Evolutionary conservation across 2,329 filamentous ascomycete genomes (phyloP), one percentile per base, ranked within the genome.

Genomic region (Xylaria sp.): DNA sequence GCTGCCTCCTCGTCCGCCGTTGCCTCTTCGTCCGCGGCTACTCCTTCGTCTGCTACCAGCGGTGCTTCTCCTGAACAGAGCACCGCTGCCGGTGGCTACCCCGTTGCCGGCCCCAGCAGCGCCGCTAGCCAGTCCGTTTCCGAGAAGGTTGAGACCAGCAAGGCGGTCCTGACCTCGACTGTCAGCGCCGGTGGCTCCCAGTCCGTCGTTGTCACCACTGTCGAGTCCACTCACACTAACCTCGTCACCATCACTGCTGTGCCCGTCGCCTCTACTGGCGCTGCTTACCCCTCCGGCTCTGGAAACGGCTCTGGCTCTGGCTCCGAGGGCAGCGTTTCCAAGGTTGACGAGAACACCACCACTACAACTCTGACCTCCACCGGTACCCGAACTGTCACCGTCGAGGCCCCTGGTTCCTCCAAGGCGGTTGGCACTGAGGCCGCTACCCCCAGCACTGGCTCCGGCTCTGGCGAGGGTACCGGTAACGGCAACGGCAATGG

Each of bases 321-420:
- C 37, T 39, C 29, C 13, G 40, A 20, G 37, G 50, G 29, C 40
- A 47, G 26, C 22, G 62, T 50, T 39, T 48, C 40, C 44, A 58
- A 57, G 48, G 56, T n/a, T n/a, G n/a, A 56, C 5, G 59, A 61
- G 20, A 55, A 50, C 29, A 69, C 68, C 41, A 68, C 68, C 9
- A 68, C 67, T 39, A 68, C 63, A 17, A 69, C 66, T n/a, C 47
- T 56, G 18, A 70, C 68, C 43, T 62, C 63, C 22, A 69, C 67
- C 22, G 66, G 66, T 11, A 70, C 67, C 29, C 64, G 65, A 34
- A 70, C 67, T n/a, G 64, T 70, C 45, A 70, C 67, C 43, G 54
- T 70, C 26, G 39, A 44, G 22, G 49, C 57, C 40, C 26, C 57
- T 4, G 22, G 37, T n/a, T 50, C 56, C 22, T 52, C 57, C 4